Evolutionary conservation across 352 stramenopile species (phyloP), one percentile per base, ranked within the genome.

Genomic region (Pilasporangium apinafurcum): DNA sequence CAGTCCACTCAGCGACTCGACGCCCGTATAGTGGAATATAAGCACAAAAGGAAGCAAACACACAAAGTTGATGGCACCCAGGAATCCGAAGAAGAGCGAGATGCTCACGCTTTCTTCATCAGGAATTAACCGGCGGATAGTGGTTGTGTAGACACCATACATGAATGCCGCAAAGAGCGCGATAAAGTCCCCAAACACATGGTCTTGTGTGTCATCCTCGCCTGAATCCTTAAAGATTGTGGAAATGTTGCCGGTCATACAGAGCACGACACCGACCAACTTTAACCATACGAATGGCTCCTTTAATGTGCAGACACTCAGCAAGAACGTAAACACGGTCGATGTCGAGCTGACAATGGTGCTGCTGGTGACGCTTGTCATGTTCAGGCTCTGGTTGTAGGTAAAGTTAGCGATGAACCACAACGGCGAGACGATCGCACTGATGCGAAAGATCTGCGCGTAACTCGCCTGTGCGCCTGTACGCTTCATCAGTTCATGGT

Each of bases 351-450:
- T 93, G 42, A 99, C 80, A 22, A 98, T 96, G 16, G 95, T 99
- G 45, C 73, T 96, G 55, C 83, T 97, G 29, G 92, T 97, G 40
- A 98, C 95, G 39, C 83, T 86, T 7, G 92, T 98, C 53, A 85
- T 80, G 59, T 86, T 75, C n/a, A 98, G 66, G 32, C 72, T 95
- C 32, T 87, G 59, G 64, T 97, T 98, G 72, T 98, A 98, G 29
- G 84, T 81, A 40, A 86, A 97, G 59, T 98, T 98, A 20, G 91
- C 91, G 33, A 95, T 41, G 68, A 98, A 98, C 93, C 95, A 98
- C 27, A 98, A 53, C 27, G 92, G 92, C 17, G 83, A 79, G 48
- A 98, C 67, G 32, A 82, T 59, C 2, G 74, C 59, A 13, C 49
- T 45, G 49, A 72, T 72, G 12, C 46, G 37, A 25, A 69, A 62